Base-by-base conservation (phyloP, 306 rosid genomes). In the Castanospermum australe region DNA sequence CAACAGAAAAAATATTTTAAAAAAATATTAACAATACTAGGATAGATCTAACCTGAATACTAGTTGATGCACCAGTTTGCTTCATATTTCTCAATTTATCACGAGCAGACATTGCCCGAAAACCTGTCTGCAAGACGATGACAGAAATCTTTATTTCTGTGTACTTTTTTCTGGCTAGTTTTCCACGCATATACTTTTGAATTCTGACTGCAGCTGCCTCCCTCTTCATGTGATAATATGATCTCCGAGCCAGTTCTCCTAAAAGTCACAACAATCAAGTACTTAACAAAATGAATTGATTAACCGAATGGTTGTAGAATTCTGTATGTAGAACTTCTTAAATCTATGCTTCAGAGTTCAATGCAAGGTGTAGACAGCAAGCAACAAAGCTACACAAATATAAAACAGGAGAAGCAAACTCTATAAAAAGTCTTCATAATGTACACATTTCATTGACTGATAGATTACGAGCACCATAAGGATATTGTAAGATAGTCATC, bases 231-330 rank as follows among this genome's bases (percentile, higher is more conserved):
- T 67, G 80, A 76, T 82, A 66, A 71, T 76, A 88, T 65, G 42
- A 75, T 33, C 71, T 88, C 50, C 95, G 94, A 71, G 90, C 89
- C 87, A 92, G 57, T 84, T 86, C 87, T 56, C 97, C 97, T 94
- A 79, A 47, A 72, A 79, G 79, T 78, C 71, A 65, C 68, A 85
- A 77, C 64, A 78, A 69, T 32, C 4, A 72, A 79, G 39, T 56
- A 74, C 48, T 44, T 65, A 65, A 74, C 59, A 41, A 70, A 71
- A 41, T 64, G 35, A 71, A 83, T 71, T 54, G 14, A 77, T 22
- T 55, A 35, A 57, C 50, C 14, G n/a, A 54, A 63, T 35, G 52
- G 6, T 30, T 10, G 41, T 57, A 62, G 48, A 66, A 63, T 61
- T 67, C 15, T 65, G 50, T 47, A 22, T 18, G 61, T n/a, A 59